These are phyloP conservation scores for Cercophora samala DNA, from an alignment of 495 filamentous ascomycete species.

Conservation along the genomic window DNA sequence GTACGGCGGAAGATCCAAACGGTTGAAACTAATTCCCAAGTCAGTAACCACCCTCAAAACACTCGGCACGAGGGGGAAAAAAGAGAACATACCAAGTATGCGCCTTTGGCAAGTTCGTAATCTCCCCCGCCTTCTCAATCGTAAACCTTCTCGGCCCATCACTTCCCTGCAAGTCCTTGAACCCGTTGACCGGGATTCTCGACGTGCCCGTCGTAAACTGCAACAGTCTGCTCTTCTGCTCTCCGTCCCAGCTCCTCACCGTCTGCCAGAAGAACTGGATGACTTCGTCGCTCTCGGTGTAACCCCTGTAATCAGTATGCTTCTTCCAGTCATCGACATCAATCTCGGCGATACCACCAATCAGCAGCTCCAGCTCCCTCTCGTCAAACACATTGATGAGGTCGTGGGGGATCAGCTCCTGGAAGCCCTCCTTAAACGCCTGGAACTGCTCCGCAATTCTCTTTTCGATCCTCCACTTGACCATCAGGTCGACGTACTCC, in stretches of 20 bases:
- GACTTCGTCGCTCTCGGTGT: constrained; percentile 94
- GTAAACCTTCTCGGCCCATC: constrained; percentile 95
- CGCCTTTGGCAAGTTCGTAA: constrained; percentile 85
- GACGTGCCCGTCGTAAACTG: constrained; percentile 98
- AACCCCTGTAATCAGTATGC: constrained; percentile 99
- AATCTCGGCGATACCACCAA: constrained; percentile 98
- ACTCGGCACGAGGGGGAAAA: constrained; percentile 2
- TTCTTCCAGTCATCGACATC: constrained; percentile 99
- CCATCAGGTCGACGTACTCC: constrained; percentile 93
- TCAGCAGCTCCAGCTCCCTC: constrained; percentile 91
- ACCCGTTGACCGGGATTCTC: constrained; percentile 97
- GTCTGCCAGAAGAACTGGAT: constrained; percentile 99
- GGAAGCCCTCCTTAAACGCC: constrained; percentile 94
- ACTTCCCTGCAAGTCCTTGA: constrained; percentile 98
- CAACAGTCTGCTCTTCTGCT: constrained; percentile 93
- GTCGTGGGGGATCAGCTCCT: constrained; percentile 94
- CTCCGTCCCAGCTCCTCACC: constrained; percentile 90
- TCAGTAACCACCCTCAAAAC: not conserved
- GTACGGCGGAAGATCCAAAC: constrained; percentile 92
- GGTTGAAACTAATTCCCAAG: constrained; percentile 72
- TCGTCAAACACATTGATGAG: constrained; percentile 99
- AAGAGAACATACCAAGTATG: constrained; percentile 82
- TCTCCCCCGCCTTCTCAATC: constrained; percentile 94
- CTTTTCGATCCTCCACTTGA: constrained; percentile 98
- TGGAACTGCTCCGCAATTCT: constrained; percentile 97